Conservation (phyloP, 108 stramenopile species). For the Cyclotella choctawhatcheeana region DNA sequence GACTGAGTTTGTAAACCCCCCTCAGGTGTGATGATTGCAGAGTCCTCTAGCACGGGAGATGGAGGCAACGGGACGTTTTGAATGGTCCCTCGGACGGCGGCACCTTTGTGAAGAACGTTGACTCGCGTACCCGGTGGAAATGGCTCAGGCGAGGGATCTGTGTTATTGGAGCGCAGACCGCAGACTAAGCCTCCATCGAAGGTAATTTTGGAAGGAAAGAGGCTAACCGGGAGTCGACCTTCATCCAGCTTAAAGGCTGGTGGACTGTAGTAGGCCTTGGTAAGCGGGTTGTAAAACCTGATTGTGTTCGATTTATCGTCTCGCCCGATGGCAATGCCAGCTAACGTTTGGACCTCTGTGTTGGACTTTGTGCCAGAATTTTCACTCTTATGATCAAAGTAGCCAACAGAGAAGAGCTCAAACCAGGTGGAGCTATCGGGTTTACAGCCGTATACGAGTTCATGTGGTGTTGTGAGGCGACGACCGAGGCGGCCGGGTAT, state of each 20-base stretch:
- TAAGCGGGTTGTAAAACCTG: slow-evolving; percentile 20
- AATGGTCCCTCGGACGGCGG: not conserved
- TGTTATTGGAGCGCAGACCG: slow-evolving; percentile 1
- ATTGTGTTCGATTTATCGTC: slow-evolving; percentile 17
- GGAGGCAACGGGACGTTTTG: not conserved
- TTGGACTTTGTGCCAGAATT: not conserved
- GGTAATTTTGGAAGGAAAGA: not conserved
- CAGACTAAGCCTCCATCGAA: slow-evolving; percentile 19
- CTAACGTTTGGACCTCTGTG: slow-evolving; percentile 20
- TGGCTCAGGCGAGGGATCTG: slow-evolving; percentile 4
- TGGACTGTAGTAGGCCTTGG: slow-evolving; percentile 1
- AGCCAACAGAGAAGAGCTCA: slow-evolving; percentile 25
- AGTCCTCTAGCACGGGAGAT: not conserved
- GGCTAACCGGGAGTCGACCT: not conserved
- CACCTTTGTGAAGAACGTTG: not conserved
- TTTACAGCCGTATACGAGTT: slow-evolving; percentile 14
- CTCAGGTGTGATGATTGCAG: not conserved
- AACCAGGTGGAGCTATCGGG: slow-evolving; percentile 27
- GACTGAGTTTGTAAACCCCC: not conserved
- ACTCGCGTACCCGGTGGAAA: slow-evolving; percentile 17
- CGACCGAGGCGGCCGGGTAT: slow-evolving; percentile 20
- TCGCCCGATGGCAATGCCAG: slow-evolving; percentile 25
- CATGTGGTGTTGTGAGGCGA: slow-evolving; percentile 23
- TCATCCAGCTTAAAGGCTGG: slow-evolving; percentile 9
- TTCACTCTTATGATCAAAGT: slow-evolving; percentile 3